phyloP scores from a whole-genome alignment of 352 stramenopile genomes.

The Globisporangium polare region DNA sequence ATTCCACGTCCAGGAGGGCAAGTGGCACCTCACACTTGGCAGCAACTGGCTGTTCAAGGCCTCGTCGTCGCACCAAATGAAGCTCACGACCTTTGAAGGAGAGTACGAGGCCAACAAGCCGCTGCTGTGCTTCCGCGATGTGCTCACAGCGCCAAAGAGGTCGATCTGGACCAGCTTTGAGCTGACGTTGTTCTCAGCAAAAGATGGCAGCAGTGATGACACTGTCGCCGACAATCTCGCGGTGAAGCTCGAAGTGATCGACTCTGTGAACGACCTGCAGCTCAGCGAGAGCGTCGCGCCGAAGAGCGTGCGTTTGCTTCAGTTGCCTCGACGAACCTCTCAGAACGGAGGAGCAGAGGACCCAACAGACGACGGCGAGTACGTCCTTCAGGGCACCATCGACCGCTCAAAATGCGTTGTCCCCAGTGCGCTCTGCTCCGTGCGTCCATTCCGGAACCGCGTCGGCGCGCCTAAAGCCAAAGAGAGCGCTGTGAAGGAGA shows the following conservation, averaged over 20 bases:
- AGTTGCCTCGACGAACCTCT: constrained; percentile 36
- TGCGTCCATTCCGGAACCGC: constrained; percentile 48
- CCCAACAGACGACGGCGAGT: constrained; percentile 20
- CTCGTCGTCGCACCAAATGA: constrained; percentile 31
- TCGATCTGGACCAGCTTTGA: constrained; percentile 45
- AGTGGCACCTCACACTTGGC: constrained; percentile 57
- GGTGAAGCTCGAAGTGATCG: constrained; percentile 56
- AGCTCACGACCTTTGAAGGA: constrained; percentile 42
- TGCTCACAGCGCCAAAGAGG: constrained; percentile 39
- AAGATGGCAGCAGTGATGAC: not conserved
- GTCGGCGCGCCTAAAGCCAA: not conserved
- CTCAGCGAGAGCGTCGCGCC: constrained; percentile 25
- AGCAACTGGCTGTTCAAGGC: constrained; percentile 44
- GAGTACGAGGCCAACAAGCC: constrained; percentile 65
- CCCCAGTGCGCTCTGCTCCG: constrained; percentile 36
- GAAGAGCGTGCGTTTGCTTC: constrained; percentile 39
- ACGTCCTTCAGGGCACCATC: constrained; percentile 66
- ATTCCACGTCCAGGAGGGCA: constrained; percentile 32
- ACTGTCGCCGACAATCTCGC: constrained; percentile 28
- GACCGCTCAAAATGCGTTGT: constrained; percentile 49
- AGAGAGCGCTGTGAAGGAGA: constrained; percentile 6
- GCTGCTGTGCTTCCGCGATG: constrained; percentile 61
- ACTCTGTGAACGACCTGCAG: constrained; percentile 25
- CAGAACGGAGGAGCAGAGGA: not conserved
- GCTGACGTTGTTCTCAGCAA: constrained; percentile 29